Base-by-base conservation (phyloP, 768 basidiomycete genomes). In the Trametopsis cervina region DNA sequence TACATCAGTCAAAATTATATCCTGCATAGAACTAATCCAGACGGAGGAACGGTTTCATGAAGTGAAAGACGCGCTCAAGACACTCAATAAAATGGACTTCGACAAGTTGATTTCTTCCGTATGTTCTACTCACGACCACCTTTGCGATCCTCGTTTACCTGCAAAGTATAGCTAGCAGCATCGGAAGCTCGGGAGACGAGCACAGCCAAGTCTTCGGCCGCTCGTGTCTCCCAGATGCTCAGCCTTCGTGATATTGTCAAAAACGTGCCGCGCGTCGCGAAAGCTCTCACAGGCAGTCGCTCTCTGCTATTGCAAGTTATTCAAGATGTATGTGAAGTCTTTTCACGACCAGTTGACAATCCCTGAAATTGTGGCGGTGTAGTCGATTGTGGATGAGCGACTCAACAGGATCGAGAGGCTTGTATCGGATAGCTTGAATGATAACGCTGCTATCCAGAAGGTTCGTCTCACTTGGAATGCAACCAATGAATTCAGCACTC, bases 91-190 rank as follows among this genome's bases (percentile, higher is more conserved):
- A 59, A 71, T 88, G 62, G 95, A 98, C 57, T 76, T 95, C 22
- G 94, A 97, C 64, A 93, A 87, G 60, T 67, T 96, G 5, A 85
- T 91, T 27, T 80, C 76, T 40, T 78, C 78, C 22, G 87, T 84
- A 57, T 50, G 71, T 54, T 17, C 4, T 26, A 4, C 21, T n/a
- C 21, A 23, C 4, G 15, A 12, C 38, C 13, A 12, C 42, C 18
- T 5, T 10, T 37, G 2, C 3, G 33, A 4, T 17, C 45, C 21
- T 43, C 2, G 24, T 24, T 21, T 18, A 20, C n/a, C 21, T 10
- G 46, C 5, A 43, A 27, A 18, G 40, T 27, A 24, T n/a, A 91
- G 87, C 75, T 90, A 25, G 80, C 77, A 1, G 72, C 80, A 0
- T 78, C 75, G 12, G 84, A 89, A 65, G 73, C 76, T 2, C 73